Percentiles rank a stretch among this genome's conserved stretches.
Conservation (phyloP, 768 basidiomycete genomes). For the Symmetrospora coprosmae region DNA sequence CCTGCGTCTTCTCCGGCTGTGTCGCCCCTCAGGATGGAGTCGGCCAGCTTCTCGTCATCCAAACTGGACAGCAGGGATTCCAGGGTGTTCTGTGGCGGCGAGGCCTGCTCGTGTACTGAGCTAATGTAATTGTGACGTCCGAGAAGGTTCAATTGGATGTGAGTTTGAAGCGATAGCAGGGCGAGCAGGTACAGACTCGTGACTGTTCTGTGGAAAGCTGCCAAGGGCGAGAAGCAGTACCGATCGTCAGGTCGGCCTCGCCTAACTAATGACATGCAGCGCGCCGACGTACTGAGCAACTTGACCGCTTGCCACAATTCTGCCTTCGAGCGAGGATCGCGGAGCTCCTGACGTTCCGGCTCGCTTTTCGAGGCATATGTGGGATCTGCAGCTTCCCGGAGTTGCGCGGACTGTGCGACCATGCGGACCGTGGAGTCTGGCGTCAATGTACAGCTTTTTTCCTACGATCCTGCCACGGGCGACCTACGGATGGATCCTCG, state of each 20-base stretch:
- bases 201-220: conserved; percentile 63
- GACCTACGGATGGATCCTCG: too few species aligned
- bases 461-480: too few species aligned
- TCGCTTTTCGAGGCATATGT: too few species aligned
- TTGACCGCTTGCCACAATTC: conserved; percentile 91
- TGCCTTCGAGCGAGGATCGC: conserved; percentile 41
- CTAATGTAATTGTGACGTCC: conserved; percentile 66
- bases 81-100: background rate
- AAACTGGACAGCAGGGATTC: too few species aligned
- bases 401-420: too few species aligned
- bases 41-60: too few species aligned
- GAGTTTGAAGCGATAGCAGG: conserved; percentile 70
- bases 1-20: background rate
- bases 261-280: background rate
- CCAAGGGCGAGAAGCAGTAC: background rate
- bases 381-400: too few species aligned
- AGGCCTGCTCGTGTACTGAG: conserved; percentile 41
- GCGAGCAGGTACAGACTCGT: conserved; percentile 75
- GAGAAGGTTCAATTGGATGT: conserved; percentile 69
- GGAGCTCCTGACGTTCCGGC: too few species aligned
- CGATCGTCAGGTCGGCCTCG: background rate
- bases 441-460: too few species aligned
- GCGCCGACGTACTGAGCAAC: conserved; percentile 44
- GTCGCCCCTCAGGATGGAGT: too few species aligned
- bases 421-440: too few species aligned